Conservation (phyloP, 1,284 basidiomycete species). For the Ganoderma meredithae region DNA sequence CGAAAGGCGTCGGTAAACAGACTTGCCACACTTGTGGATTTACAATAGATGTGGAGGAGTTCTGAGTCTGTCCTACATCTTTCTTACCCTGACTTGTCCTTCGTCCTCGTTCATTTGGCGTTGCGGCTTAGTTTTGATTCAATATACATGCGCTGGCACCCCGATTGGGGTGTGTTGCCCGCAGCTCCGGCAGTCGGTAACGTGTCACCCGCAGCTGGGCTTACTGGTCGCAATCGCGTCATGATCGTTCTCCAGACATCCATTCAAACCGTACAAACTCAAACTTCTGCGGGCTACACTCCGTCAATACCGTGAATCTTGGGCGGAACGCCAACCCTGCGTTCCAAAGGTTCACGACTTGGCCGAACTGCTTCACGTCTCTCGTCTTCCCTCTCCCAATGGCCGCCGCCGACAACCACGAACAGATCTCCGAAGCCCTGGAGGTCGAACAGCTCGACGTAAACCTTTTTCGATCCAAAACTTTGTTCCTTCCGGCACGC, state of each 20-base stretch:
- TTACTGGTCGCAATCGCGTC: background rate
- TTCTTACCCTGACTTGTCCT: background rate
- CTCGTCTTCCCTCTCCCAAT: background rate
- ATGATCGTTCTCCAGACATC: background rate
- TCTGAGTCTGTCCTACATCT: slow-evolving; percentile 47
- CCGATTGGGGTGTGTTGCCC: background rate
- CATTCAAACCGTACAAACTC: background rate
- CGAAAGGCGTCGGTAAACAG: slow-evolving; percentile 68
- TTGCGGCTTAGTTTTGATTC: background rate
- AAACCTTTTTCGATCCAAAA: slow-evolving; percentile 78
- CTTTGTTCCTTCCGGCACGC: slow-evolving; percentile 70
- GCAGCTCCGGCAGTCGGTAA: slow-evolving; percentile 6
- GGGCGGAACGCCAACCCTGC: background rate
- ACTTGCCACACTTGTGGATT: slow-evolving; percentile 89
- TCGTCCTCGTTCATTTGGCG: background rate
- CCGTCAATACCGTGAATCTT: background rate
- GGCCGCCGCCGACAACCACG: slow-evolving; percentile 27
- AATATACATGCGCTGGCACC: background rate
- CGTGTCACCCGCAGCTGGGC: slow-evolving; percentile 3
- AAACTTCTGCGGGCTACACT: background rate
- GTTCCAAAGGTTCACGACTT: background rate
- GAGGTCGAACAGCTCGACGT: slow-evolving; percentile 84
- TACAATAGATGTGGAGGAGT: slow-evolving; percentile 84
- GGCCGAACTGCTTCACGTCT: background rate
- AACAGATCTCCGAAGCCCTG: slow-evolving; percentile 72